Conservation (phyloP, 192 early-diverging fungal genomes). For the Coemansia furcata region DNA sequence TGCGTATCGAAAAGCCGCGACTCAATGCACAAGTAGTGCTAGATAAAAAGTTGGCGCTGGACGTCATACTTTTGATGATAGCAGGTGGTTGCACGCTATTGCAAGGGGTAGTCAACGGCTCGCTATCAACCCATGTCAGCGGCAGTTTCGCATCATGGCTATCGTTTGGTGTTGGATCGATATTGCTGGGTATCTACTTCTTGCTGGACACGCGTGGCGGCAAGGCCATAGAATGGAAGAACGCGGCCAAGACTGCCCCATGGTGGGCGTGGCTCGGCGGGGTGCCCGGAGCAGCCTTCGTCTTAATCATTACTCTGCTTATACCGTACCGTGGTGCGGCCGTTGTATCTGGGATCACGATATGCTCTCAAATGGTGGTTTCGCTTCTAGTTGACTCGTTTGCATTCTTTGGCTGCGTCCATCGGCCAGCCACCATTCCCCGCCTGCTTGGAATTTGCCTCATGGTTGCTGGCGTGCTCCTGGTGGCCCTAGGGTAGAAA, state of each 20-base stretch:
- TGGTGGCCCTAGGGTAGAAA: conserved; percentile 45
- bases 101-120: conserved; percentile 49
- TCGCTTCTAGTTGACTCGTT: conserved; percentile 47
- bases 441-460: conserved; percentile 28
- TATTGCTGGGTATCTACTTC: conserved; percentile 45
- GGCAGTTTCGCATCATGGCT: conserved; percentile 50
- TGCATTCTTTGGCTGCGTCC: conserved; percentile 44
- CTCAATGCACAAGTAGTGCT: conserved; percentile 30
- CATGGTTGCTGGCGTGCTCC: conserved; percentile 49
- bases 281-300: conserved; percentile 42
- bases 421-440: conserved; percentile 34
- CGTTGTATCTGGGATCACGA: conserved; percentile 48
- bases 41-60: conserved; percentile 46
- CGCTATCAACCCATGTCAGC: conserved; percentile 43
- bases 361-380: conserved; percentile 50
- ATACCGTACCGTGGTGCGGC: conserved; percentile 51
- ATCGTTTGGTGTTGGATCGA: conserved; percentile 46
- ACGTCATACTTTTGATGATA: conserved; percentile 44
- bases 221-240: conserved; percentile 42
- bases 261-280: conserved; percentile 55
- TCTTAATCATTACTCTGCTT: conserved; percentile 50
- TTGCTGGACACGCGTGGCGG: conserved; percentile 48
- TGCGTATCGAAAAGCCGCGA: conserved; percentile 43
- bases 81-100: conserved; percentile 34
- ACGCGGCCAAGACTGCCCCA: conserved; percentile 39